Evolutionary conservation across 805 yeast species (phyloP), one percentile per base, ranked within the genome.

Genomic region (Ogataea pini): DNA sequence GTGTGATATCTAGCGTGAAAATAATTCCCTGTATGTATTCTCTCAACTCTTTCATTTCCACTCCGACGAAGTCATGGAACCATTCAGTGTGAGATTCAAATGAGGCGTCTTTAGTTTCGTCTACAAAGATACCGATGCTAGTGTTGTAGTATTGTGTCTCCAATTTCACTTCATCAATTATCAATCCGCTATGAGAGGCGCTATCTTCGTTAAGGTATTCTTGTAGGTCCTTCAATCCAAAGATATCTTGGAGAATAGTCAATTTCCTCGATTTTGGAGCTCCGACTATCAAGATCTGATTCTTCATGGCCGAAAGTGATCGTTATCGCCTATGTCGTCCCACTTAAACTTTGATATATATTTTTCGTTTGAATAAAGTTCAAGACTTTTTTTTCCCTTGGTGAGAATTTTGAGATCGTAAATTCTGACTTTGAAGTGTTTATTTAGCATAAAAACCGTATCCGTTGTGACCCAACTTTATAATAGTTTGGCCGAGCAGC

Each of bases 221-320:
- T 40, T 46, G 34, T 55, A 63, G 2, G 62, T 66, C 6, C 58
- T 51, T 31, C 66, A 56, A 50, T 3, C 52, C 50, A 29, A 63
- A 58, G 3, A 63, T 46, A 3, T 55, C 59, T 22, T 51, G 47
- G 32, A 62, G 48, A 5, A 65, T 39, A 2, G 57, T 48, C 7
- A 73, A 39, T 48, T 78, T 77, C 4, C 77, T 77, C 1, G 72
- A 60, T 13, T 62, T 51, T 0, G 77, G 74, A 1, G 73, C 62
- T 1, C 83, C 82, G 13, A 76, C 57, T 4, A 78, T 55, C 46
- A 78, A 61, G 16, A 78, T 69, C 49, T 75, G 73, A 56, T 75
- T 76, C 51, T 55, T 54, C 45, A 44, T 42, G 13, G 33, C 13
- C 5, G 17, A 20, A 19, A 17, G 19, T 19, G 22, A 34, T 14